Conservation (phyloP, 768 basidiomycete genomes). For the Kwoniella sp. region DNA sequence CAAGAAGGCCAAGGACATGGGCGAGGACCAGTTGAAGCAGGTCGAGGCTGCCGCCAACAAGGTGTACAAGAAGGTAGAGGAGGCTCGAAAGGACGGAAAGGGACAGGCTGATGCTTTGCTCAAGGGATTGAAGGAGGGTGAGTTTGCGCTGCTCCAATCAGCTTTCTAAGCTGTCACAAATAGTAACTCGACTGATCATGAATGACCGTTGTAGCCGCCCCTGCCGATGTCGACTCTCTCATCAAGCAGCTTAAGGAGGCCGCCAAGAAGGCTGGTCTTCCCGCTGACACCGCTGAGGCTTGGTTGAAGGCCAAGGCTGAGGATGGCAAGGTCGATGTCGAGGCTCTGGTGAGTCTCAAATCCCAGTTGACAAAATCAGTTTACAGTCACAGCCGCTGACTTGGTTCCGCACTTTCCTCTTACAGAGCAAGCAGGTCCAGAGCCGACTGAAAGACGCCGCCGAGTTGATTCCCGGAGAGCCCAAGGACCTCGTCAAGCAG, state of each 20-base stretch:
- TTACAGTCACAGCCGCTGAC: not conserved
- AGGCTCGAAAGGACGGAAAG: conserved; percentile 53
- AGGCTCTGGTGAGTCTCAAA: conserved; percentile 33
- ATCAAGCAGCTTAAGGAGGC: conserved; percentile 52
- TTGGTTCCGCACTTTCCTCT: not conserved
- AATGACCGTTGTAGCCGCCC: conserved; percentile 42
- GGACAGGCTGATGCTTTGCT: conserved; percentile 48
- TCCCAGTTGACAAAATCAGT: not conserved
- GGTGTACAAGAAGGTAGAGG: conserved; percentile 47
- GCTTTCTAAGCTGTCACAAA: not conserved
- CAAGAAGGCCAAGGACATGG: conserved; percentile 49
- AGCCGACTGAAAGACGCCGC: conserved; percentile 35
- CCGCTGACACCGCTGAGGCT: conserved; percentile 48
- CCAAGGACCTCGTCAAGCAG: conserved; percentile 46
- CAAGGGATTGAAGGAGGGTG: conserved; percentile 51
- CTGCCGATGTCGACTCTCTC: conserved; percentile 52
- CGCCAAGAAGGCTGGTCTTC: conserved; percentile 54
- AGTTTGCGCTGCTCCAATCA: conserved; percentile 5
- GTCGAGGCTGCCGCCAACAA: conserved; percentile 50
- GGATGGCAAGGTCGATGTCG: conserved; percentile 51
- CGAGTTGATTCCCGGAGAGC: conserved; percentile 43
- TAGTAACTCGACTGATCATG: too few relatives aligned
- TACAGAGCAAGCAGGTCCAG: conserved; percentile 45
- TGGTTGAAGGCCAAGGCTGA: conserved; percentile 49
- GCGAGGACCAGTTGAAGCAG: conserved; percentile 49